Percentiles rank a stretch among this genome's conserved stretches.
phyloP scores from a whole-genome alignment of 1,284 basidiomycete species.

The Apiotrichum mycotoxinovorans region DNA sequence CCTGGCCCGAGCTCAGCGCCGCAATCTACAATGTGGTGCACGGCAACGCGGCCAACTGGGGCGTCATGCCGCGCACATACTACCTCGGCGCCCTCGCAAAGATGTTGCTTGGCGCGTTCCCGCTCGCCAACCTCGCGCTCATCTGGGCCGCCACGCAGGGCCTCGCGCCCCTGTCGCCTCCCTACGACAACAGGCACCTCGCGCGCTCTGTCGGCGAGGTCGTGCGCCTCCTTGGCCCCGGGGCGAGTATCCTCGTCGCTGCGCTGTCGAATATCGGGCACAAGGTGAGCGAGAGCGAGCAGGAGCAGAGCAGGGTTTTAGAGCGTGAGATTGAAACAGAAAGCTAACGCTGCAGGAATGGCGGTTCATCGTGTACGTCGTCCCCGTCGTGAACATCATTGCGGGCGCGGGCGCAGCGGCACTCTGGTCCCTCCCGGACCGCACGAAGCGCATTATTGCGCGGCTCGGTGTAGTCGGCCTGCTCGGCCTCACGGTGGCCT shows the following conservation, averaged over 20 bases:
- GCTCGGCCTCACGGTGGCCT: constrained; percentile 53
- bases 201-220: constrained; percentile 19
- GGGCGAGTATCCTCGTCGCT: constrained; percentile 59
- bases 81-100: constrained; percentile 78
- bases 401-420: constrained; percentile 60
- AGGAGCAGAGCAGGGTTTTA: neutral
- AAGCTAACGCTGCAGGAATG: constrained; percentile 67
- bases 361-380: constrained; percentile 86
- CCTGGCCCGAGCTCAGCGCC: constrained; percentile 85
- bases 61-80: constrained; percentile 68
- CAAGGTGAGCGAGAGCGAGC: constrained; percentile 54
- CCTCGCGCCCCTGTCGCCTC: neutral
- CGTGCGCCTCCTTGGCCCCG: constrained; percentile 39
- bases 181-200: constrained; percentile 8
- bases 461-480: constrained; percentile 53
- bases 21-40: constrained; percentile 82
- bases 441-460: neutral
- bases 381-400: constrained; percentile 76
- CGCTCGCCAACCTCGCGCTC: constrained; percentile 60
- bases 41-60: constrained; percentile 88
- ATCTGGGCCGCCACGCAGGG: constrained; percentile 31
- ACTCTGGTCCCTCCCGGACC: constrained; percentile 20
- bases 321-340: too few species aligned
- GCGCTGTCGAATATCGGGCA: constrained; percentile 74
- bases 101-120: constrained; percentile 65